These are phyloP conservation scores for Tulasnella sp. DNA, from an alignment of 768 basidiomycete species.

Conservation along the genomic window DNA sequence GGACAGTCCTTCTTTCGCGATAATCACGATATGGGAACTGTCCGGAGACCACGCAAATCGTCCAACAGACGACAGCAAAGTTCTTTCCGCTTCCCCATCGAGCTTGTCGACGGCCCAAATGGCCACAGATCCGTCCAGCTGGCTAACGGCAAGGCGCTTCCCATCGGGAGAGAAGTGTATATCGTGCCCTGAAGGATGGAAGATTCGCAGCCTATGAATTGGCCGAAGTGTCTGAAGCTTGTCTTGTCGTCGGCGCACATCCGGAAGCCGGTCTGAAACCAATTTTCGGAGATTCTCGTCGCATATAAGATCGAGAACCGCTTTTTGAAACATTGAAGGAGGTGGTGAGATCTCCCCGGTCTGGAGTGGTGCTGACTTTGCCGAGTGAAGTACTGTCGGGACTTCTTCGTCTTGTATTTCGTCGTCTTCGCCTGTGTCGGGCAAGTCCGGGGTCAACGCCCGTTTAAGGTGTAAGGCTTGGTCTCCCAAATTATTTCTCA, in stretches of 20 bases:
- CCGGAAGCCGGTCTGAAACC: neutral
- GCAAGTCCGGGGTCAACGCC: too few relatives aligned
- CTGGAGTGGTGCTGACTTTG: too few relatives aligned
- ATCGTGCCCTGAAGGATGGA: slow-evolving; percentile 46
- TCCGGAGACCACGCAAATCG: slow-evolving; percentile 72
- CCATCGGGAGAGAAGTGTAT: slow-evolving; percentile 73
- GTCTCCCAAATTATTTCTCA: too few relatives aligned
- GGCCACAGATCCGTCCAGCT: slow-evolving; percentile 32
- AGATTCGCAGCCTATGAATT: neutral
- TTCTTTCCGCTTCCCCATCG: slow-evolving; percentile 40
- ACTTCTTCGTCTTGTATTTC: too few relatives aligned
- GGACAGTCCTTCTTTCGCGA: slow-evolving; percentile 54
- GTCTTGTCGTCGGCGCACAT: too few relatives aligned
- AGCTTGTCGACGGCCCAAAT: slow-evolving; percentile 32
- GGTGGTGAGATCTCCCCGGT: too few relatives aligned
- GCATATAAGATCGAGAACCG: too few relatives aligned
- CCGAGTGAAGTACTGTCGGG: too few relatives aligned
- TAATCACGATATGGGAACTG: slow-evolving; percentile 57
- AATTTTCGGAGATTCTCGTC: too few relatives aligned
- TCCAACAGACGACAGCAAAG: slow-evolving; percentile 22
- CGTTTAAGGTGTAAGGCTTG: too few relatives aligned
- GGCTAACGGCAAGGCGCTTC: slow-evolving; percentile 62
- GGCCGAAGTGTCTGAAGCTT: neutral
- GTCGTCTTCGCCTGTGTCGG: too few relatives aligned
- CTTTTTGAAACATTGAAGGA: too few relatives aligned